Base-by-base conservation (phyloP, 1,139 yeast genomes). In the Tardiomyces depauwii region DNA sequence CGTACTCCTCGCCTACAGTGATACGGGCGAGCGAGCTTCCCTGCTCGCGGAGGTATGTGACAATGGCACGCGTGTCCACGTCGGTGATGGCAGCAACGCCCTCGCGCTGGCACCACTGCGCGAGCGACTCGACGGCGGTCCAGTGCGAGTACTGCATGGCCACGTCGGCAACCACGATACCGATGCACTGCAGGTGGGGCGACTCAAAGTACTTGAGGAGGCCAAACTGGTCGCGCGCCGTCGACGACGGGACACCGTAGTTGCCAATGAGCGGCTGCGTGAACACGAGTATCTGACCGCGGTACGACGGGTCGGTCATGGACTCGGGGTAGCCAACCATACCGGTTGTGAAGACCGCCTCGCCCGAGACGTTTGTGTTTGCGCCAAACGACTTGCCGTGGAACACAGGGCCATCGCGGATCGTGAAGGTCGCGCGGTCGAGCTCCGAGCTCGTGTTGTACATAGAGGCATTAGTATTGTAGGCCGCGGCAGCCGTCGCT, bases 281-380 rank as follows among this genome's bases (percentile, higher is more conserved):
- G 68, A 91, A 88, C 53, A 93, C 95, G 57, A 91, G 78, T 55
- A 91, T 89, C 70, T 91, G 98, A 43, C 97, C 98, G 59, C 80
- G 80, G 67, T 91, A 91, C 6, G 96, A 87, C 40, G 98, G 98
- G 65, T 91, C 98, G 25, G 97, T 89, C 96, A 91, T 89, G 19
- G 96, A 86, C 67, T 91, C 98, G 10, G 97, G 97, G 65, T 91
- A 91, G 16, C 98, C 98, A 13, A 91, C 98, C 61, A 91, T 74
- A 5, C 97, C 91, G 36, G 98, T 91, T 43, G 97, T 86, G 72
- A 91, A 91, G 42, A 91, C 98, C 14, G 96, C 96, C 67, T 91
- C 98, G 52, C 98, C 98, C 53, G 94, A 81, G 51, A 87, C 78
- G 58, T 87, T 86, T 55, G 82, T 80, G 66, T 87, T 80, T 45